Evolutionary conservation across 176 grass and related monocot species (phyloP).

Genomic region (Hordeum vulgare): MorexV3_pseudomolecules_assembly NC_058519.1:590337489-590337988

Average conservation of each 20-base stretch:
- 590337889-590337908: not conserved
- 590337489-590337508: not conserved
- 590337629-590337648: not conserved
- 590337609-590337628: not conserved
- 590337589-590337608: not conserved
- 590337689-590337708: conserved; percentile 17
- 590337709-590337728: not conserved
- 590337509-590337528: not conserved
- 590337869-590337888: too few relatives aligned
- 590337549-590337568: not conserved
- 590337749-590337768: not conserved
- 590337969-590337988: not conserved
- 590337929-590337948: not conserved
- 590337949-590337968: not conserved
- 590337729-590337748: not conserved
- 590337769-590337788: not conserved
- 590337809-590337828: not conserved
- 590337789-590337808: not conserved
- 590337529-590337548: not conserved
- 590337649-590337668: not conserved
- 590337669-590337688: not conserved
- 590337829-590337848: conserved; percentile 2
- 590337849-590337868: not conserved
- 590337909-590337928: not conserved
- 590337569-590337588: not conserved